These are phyloP conservation scores for Camellia sinensis DNA, from an alignment of 148 eudicot genomes.

Conservation along the genomic window DNA sequence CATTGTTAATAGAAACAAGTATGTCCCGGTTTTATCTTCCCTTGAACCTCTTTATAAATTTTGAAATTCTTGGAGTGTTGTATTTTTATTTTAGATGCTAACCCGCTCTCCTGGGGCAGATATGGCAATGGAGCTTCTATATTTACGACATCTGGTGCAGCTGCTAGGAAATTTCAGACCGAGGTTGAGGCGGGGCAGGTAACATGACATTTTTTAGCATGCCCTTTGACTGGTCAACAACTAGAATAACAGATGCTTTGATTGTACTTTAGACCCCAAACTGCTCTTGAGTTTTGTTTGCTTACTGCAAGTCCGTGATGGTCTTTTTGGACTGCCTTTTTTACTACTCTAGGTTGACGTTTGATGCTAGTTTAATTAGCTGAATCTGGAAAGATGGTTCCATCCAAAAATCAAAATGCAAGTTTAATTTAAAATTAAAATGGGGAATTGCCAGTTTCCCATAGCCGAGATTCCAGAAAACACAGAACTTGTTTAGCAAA, in stretches of 20 bases:
- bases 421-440: neutral
- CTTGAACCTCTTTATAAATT: neutral
- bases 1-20: slow-evolving; percentile 58
- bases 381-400: neutral
- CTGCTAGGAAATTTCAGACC: slow-evolving; percentile 61
- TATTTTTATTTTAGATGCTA: neutral
- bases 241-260: neutral
- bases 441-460: neutral
- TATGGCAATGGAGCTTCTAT: slow-evolving; percentile 61
- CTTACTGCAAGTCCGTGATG: too few relatives aligned
- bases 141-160: slow-evolving; percentile 56
- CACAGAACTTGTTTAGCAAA: too few relatives aligned
- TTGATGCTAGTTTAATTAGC: slow-evolving; percentile 2
- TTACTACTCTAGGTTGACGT: neutral
- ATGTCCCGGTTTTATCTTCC: neutral
- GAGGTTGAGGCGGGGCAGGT: slow-evolving; percentile 65
- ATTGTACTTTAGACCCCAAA: neutral
- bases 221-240: neutral
- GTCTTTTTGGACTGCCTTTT: too few relatives aligned
- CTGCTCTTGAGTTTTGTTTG: too few relatives aligned
- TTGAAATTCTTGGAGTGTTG: neutral
- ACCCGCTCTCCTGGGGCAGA: slow-evolving; percentile 32
- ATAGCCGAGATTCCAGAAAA: too few relatives aligned
- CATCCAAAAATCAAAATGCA: neutral
- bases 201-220: neutral